A percentile compares a stretch with the other conserved stretches of the same genome.
Evolutionary conservation across 2,329 filamentous ascomycete genomes (phyloP).

Genomic region (Trichoderma cornu-damae): DNA sequence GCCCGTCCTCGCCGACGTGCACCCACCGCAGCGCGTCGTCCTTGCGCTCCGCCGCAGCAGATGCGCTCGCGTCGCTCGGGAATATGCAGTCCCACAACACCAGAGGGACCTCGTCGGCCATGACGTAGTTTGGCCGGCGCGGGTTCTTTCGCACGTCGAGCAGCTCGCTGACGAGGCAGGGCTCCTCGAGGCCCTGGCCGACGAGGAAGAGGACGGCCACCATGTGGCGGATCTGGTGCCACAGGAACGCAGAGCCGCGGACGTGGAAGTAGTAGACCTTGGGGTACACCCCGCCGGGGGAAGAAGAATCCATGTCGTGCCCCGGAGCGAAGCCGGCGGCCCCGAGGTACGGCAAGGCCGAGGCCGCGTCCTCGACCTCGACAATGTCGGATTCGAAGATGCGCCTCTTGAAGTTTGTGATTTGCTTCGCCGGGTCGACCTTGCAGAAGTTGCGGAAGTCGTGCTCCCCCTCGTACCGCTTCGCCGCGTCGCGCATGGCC

Average conservation of each 20-base stretch:
- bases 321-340: conserved; percentile 32
- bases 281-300: conserved; percentile 33
- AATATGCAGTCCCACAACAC: conserved; percentile 97
- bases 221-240: conserved; percentile 97
- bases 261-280: conserved; percentile 86
- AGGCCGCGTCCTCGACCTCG: conserved; percentile 53
- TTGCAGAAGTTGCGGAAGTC: conserved; percentile 99
- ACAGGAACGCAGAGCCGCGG: conserved; percentile 86
- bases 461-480: conserved; percentile 72
- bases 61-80: conserved; percentile 43
- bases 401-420: conserved; percentile 71
- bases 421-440: conserved; percentile 83
- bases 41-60: conserved; percentile 32
- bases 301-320: conserved; percentile 16
- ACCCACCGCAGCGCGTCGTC: conserved; percentile 69
- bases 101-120: conserved; percentile 84
- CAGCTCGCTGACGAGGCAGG: conserved; percentile 66
- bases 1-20: conserved; percentile 64
- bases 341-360: conserved; percentile 53
- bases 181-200: conserved; percentile 77
- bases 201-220: conserved; percentile 88
- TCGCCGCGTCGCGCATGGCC: conserved; percentile 78
- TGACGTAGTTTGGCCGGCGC: conserved; percentile 76
- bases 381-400: conserved; percentile 80
- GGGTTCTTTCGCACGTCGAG: conserved; percentile 69